These are phyloP conservation scores for Eimeria sp. DNA, from an alignment of 169 alveolate genomes.

Conservation along the genomic window DNA sequence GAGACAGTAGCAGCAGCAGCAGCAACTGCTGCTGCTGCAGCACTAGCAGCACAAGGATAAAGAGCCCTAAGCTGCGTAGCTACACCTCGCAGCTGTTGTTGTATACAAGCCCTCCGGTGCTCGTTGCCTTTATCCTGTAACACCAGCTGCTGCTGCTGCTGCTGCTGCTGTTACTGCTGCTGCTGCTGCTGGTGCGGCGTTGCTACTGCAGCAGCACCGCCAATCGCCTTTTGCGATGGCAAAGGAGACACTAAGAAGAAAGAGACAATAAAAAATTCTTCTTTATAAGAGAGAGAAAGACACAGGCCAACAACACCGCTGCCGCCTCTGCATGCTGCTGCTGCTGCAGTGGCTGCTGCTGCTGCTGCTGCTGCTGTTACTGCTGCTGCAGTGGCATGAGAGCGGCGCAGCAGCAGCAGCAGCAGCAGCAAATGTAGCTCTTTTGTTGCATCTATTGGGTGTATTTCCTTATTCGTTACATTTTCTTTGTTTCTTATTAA, in stretches of 20 bases:
- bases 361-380: no score
- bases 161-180: conserved; percentile 7
- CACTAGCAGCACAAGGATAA: not conserved
- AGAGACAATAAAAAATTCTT: not conserved
- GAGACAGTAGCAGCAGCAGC: not conserved
- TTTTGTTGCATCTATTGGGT: not conserved
- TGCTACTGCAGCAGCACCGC: not conserved
- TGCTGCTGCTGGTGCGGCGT: conserved; percentile 17
- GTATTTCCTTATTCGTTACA: not conserved
- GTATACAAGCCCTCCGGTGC: not conserved
- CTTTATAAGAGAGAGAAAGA: not conserved
- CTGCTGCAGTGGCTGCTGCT: no score
- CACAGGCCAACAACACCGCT: conserved; percentile 12
- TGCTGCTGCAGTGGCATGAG: no score
- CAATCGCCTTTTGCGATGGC: not conserved
- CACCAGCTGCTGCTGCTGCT: no score
- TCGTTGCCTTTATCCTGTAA: not conserved
- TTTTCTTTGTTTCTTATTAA: no score
- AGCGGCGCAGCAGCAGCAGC: not conserved
- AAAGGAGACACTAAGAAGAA: not conserved
- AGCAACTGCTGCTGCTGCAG: not conserved
- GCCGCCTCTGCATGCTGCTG: no score
- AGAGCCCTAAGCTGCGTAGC: not conserved
- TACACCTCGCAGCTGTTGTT: not conserved
- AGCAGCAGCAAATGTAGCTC: not conserved